Conservation (phyloP, 1,139 yeast genomes). For the Scheffersomyces segobiensis region DNA sequence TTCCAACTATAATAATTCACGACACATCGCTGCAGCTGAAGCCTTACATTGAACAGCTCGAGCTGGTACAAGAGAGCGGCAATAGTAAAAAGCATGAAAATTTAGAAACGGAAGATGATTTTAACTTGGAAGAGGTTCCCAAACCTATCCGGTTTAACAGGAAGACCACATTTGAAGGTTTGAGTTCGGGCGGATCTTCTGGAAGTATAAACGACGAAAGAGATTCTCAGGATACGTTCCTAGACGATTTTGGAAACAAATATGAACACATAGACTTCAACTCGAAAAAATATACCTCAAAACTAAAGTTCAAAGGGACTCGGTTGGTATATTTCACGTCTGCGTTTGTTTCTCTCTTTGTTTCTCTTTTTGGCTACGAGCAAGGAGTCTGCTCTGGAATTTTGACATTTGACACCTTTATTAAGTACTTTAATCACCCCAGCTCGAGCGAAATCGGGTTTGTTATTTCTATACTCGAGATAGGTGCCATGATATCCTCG, state of each 20-base stretch:
- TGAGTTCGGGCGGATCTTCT: not conserved
- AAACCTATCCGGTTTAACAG: not conserved
- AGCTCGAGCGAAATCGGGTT: constrained; percentile 49
- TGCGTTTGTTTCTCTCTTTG: constrained; percentile 80
- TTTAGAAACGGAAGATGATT: not conserved
- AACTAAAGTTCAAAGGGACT: constrained; percentile 39
- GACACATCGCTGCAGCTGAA: not conserved
- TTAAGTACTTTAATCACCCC: constrained; percentile 46
- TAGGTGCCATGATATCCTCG: constrained; percentile 53
- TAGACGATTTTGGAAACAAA: constrained; percentile 36
- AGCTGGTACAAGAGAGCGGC: not conserved
- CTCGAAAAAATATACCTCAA: constrained; percentile 33
- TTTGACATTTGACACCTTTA: constrained; percentile 49
- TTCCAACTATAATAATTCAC: not conserved
- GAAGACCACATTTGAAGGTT: not conserved
- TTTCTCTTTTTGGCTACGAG: constrained; percentile 84
- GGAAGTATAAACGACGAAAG: not conserved
- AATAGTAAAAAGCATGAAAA: not conserved
- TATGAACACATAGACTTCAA: constrained; percentile 43
- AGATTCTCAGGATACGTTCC: not conserved
- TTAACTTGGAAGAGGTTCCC: not conserved
- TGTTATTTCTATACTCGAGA: constrained; percentile 51
- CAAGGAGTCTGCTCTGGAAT: constrained; percentile 92
- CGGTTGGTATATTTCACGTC: constrained; percentile 70
- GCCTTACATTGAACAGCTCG: not conserved